phyloP scores from a whole-genome alignment of 1,284 basidiomycete genomes.

The Malassezia psittaci region DNA sequence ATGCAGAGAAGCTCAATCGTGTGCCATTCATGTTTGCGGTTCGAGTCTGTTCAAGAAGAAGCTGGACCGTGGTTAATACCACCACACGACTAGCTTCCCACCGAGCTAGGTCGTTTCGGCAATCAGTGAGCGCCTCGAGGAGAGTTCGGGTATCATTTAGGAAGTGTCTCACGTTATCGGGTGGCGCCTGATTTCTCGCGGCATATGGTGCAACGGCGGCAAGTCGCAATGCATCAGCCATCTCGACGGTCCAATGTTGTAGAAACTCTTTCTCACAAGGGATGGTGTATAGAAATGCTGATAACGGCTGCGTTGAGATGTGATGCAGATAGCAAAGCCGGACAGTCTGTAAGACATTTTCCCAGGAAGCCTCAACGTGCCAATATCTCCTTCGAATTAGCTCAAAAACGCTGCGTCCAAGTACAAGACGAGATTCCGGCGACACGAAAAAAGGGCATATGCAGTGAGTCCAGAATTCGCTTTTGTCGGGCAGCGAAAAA shows the following conservation, averaged over 20 bases:
- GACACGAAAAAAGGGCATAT: constrained; percentile 23
- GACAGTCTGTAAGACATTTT: constrained; percentile 24
- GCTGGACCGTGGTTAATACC: neutral
- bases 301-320: constrained; percentile 25
- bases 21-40: constrained; percentile 4
- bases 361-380: constrained; percentile 28
- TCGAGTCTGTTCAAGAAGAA: neutral
- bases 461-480: constrained; percentile 25
- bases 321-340: constrained; percentile 26
- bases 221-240: constrained; percentile 8
- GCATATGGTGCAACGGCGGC: neutral
- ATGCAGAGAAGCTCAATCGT: constrained; percentile 1
- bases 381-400: constrained; percentile 29
- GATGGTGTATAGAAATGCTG: constrained; percentile 18
- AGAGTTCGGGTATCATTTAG: neutral
- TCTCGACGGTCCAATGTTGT: constrained; percentile 7
- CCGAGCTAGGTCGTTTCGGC: neutral
- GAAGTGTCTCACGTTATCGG: neutral
- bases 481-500: constrained; percentile 24
- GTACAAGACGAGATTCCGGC: constrained; percentile 17
- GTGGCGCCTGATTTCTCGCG: neutral
- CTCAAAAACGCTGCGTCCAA: constrained; percentile 28
- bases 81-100: neutral
- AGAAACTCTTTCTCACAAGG: neutral
- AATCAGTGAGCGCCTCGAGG: neutral